Base-by-base conservation (phyloP, 2,329 filamentous ascomycete species). In the Aspergillus sp. region DNA sequence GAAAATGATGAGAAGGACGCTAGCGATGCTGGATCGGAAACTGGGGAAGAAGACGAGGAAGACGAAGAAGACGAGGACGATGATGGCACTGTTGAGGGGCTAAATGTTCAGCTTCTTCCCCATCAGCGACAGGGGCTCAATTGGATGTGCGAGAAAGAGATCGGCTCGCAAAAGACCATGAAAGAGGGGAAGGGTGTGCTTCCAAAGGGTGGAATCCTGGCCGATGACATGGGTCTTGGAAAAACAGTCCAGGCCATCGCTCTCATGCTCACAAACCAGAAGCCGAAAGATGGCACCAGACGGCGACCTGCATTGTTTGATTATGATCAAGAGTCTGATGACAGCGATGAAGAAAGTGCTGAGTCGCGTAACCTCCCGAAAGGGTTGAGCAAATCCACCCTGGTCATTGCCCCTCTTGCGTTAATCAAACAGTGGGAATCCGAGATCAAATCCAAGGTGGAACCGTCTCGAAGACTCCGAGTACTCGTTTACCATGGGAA, bases 361-460 rank as follows among this genome's bases (percentile, higher is more conserved):
- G 64, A 71, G 35, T 70, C 88, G 77, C 88, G 87, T 70, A 90
- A 88, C 71, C 80, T 89, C n/a, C 85, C 86, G 17, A 82, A 85
- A 6, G 81, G 83, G 7, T 79, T 93, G 23, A 86, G 89, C 65
- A 93, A 90, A 70, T 86, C 87, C 9, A 99, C 95, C 0, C 81
- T 99, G 11, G 92, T 99, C 7, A 90, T 99, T 52, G 95, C 95
- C 2, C 95, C 95, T 1, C 79, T 99, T 31, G 93, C 95, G 6
- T 81, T 99, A 45, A 98, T 99, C 77, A 90, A 95, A 66, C 95
- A 99, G 74, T 99, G 95, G 95, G 95, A 99, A 75, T 81, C 87
- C 1, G 95, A 99, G 73, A 91, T 99, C 70, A 89, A 89, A 66
- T 88, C 90, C 55, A 96, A 91, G 72, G 86, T 98, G 40, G 79